A percentile compares a stretch with the other conserved stretches of the same genome.
Conservation (phyloP, 1,139 yeast species). For the Meyerozyma sp. region DNA sequence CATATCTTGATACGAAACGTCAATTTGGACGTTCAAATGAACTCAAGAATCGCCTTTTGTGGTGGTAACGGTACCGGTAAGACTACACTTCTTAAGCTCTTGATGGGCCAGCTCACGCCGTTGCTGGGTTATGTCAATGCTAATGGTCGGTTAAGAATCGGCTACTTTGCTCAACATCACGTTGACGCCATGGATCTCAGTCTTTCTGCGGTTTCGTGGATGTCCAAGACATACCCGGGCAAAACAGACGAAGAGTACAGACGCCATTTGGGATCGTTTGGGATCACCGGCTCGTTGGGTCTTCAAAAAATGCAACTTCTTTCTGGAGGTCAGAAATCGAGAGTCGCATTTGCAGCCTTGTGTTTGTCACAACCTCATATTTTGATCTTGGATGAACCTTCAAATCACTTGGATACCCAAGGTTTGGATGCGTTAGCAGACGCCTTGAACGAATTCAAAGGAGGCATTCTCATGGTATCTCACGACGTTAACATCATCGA, state of each 20-base stretch:
- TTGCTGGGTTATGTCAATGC: conserved; percentile 67
- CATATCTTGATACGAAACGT: conserved; percentile 66
- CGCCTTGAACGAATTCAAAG: conserved; percentile 81
- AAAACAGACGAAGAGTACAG: conserved; percentile 95
- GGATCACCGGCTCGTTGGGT: conserved; percentile 92
- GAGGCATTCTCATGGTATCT: conserved; percentile 96
- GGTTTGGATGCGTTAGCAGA: conserved; percentile 95
- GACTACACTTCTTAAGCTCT: conserved; percentile 81
- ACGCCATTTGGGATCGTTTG: conserved; percentile 93
- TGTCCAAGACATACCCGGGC: conserved; percentile 87
- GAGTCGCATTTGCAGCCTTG: conserved; percentile 96
- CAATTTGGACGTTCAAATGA: conserved; percentile 86
- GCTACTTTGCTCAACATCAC: conserved; percentile 99
- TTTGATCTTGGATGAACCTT: conserved; percentile 92
- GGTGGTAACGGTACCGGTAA: conserved; percentile 99
- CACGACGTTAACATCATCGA: conserved; percentile 93
- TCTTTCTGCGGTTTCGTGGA: conserved; percentile 90
- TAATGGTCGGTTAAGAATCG: conserved; percentile 85
- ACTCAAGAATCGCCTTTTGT: conserved; percentile 90
- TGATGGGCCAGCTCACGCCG: conserved; percentile 76
- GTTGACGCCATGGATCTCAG: conserved; percentile 94
- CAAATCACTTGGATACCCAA: conserved; percentile 96
- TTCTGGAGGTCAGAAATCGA: conserved; percentile 97
- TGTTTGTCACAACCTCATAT: conserved; percentile 92
- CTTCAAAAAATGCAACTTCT: conserved; percentile 83